A percentile compares a stretch with the other conserved stretches of the same genome.
phyloP scores from a whole-genome alignment of 1,284 basidiomycete species.

The Thelephora terrestris region DNA sequence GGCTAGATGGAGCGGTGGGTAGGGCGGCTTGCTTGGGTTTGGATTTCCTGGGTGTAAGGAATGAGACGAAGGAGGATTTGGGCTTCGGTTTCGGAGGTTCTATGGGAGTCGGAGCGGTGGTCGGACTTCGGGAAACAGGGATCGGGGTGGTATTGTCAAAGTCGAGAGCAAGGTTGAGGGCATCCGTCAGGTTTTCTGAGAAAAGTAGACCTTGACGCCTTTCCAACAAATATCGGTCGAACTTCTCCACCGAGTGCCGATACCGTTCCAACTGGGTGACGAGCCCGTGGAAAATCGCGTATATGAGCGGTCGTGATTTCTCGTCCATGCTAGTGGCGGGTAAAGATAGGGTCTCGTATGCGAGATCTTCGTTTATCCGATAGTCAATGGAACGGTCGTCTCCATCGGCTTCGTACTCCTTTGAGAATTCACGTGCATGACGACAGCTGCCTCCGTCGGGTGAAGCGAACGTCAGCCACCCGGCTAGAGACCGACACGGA shows the following conservation, averaged over 20 bases:
- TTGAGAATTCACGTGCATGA: not conserved
- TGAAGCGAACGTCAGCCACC: slow-evolving; percentile 73
- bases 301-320: slow-evolving; percentile 64
- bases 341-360: slow-evolving; percentile 43
- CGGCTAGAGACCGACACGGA: slow-evolving; percentile 77
- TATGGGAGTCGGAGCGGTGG: slow-evolving; percentile 15
- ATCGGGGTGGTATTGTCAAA: slow-evolving; percentile 23
- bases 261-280: slow-evolving; percentile 75
- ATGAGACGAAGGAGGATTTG: slow-evolving; percentile 59
- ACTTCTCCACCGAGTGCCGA: slow-evolving; percentile 62
- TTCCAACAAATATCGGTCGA: slow-evolving; percentile 80
- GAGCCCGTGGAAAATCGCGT: slow-evolving; percentile 70
- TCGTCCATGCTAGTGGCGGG: slow-evolving; percentile 62
- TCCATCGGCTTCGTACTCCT: slow-evolving; percentile 34
- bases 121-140: slow-evolving; percentile 10
- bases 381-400: slow-evolving; percentile 77
- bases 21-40: slow-evolving; percentile 29
- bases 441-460: slow-evolving; percentile 8
- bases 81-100: slow-evolving; percentile 40
- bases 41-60: slow-evolving; percentile 67
- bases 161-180: slow-evolving; percentile 66
- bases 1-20: slow-evolving; percentile 22
- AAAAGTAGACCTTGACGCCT: slow-evolving; percentile 85
- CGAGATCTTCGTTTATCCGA: slow-evolving; percentile 53
- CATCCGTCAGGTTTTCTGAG: slow-evolving; percentile 88